phyloP scores from a whole-genome alignment of 78 protist genomes.

The Kipferlia bialata region DNA sequence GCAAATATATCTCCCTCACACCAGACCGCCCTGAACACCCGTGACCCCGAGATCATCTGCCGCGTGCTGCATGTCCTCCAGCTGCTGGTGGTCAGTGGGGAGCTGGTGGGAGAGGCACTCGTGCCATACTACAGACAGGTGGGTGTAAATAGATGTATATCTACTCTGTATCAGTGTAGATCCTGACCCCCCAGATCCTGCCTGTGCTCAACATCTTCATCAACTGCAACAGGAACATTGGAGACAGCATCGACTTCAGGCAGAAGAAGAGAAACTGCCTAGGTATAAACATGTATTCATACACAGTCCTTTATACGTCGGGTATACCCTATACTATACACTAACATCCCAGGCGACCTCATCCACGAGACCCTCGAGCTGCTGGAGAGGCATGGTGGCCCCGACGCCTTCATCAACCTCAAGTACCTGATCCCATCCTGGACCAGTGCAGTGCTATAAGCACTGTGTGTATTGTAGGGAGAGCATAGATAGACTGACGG shows the following conservation, averaged over 20 bases:
- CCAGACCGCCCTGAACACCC: slow-evolving; percentile 60
- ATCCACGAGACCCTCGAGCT: slow-evolving; percentile 71
- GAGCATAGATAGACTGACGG: too few relatives aligned
- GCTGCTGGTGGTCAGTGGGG: slow-evolving; percentile 58
- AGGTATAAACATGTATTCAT: too few relatives aligned
- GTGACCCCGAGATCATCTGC: slow-evolving; percentile 61
- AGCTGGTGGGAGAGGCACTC: slow-evolving; percentile 57
- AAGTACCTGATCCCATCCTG: slow-evolving; percentile 54
- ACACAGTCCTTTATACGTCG: too few relatives aligned
- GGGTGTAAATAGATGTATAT: too few relatives aligned
- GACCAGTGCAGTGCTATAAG: background rate
- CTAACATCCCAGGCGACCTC: slow-evolving; percentile 62
- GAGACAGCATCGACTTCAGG: slow-evolving; percentile 67
- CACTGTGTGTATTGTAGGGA: too few relatives aligned
- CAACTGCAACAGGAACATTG: slow-evolving; percentile 34
- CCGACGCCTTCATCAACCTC: slow-evolving; percentile 75
- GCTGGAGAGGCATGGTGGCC: slow-evolving; percentile 48
- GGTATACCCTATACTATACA: too few relatives aligned
- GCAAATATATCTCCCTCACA: background rate
- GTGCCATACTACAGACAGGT: slow-evolving; percentile 81
- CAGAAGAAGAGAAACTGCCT: slow-evolving; percentile 53
- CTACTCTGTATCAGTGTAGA: too few relatives aligned
- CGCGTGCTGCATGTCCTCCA: slow-evolving; percentile 57
- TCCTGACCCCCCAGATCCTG: too few relatives aligned
- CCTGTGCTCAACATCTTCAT: slow-evolving; percentile 74